phyloP scores from a whole-genome alignment of 2,329 filamentous ascomycete species.

The Harringtonia aguacate region DNA sequence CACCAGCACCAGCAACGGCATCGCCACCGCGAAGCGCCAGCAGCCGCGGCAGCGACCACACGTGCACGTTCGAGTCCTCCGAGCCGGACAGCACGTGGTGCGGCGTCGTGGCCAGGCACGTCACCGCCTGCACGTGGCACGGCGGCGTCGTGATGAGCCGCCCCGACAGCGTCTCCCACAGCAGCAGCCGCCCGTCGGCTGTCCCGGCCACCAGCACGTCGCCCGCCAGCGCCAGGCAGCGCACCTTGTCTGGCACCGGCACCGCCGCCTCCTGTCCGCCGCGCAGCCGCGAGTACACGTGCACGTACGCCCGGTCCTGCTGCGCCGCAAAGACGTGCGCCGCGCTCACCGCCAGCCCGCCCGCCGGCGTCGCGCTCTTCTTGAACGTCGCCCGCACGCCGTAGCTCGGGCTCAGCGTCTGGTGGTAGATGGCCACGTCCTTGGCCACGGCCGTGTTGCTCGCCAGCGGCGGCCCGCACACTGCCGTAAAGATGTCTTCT shows the following conservation, averaged over 20 bases:
- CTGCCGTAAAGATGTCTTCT: constrained; percentile 49
- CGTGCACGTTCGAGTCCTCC: constrained; percentile 79
- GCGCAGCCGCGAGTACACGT: constrained; percentile 78
- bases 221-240: constrained; percentile 61
- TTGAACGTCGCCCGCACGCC: constrained; percentile 74
- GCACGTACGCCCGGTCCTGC: constrained; percentile 79
- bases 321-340: constrained; percentile 89
- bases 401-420: constrained; percentile 69
- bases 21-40: constrained; percentile 38
- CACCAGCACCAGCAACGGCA: neutral
- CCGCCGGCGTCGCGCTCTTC: constrained; percentile 74
- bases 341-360: constrained; percentile 68
- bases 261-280: constrained; percentile 83
- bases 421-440: constrained; percentile 79
- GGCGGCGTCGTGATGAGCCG: constrained; percentile 65
- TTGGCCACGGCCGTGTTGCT: constrained; percentile 56
- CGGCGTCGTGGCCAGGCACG: constrained; percentile 60
- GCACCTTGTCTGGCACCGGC: constrained; percentile 79
- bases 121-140: constrained; percentile 71
- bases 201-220: constrained; percentile 73
- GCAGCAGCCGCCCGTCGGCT: constrained; percentile 70
- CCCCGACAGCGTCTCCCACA: constrained; percentile 84
- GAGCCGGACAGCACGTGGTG: constrained; percentile 69
- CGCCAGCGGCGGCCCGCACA: constrained; percentile 45
- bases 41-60: constrained; percentile 75